Base-by-base conservation (phyloP, 768 basidiomycete species). In the Leccinum longicurvipes region DNA sequence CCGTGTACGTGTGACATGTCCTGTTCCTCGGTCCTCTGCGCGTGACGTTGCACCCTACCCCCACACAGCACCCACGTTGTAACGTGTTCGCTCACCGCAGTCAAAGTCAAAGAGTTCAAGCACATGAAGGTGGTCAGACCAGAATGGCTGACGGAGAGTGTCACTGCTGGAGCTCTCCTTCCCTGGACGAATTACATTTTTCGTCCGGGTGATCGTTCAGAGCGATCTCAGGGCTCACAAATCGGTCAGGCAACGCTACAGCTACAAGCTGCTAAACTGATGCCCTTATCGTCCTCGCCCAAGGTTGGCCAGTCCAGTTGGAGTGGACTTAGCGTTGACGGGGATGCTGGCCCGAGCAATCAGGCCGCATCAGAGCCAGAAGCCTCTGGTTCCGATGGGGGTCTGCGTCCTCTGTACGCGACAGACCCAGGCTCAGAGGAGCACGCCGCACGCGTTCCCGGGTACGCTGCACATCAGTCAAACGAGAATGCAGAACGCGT, bases 111-210 rank as follows among this genome's bases (percentile, higher is more conserved):
- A 21, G 93, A 96, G 63, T 98, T 94, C 71, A 82, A 87, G 69
- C 71, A 87, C 41, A 89, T 96, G 87, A 97, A 94, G 68, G 88
- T 98, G 15, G 93, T 89, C 36, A 78, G 77, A 46, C 93, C 94
- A 0, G 86, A 86, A 55, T 99, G 97, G 97, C 78, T 99, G 11
- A 76, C 86, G 11, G 82, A 93, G 29, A 95, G 92, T 60, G 82
- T 81, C n/a, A 74, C 83, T 52, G 79, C 78, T 3, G 85, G 84
- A 0, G 65, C 70, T 8, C 75, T 97, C 10, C 79, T 94, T 6
- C 85, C 92, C 9, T 98, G 95, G 95, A 78, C 76, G 53, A 76
- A 86, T 55, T 97, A 82, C 66, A 80, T 82, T 3, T 89, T 82
- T 65, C 72, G 72, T 19, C 80, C 78, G 2, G 77, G 72, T 0